Conservation (phyloP, 2,329 filamentous ascomycete species). For the Fusarium sp. region DNA sequence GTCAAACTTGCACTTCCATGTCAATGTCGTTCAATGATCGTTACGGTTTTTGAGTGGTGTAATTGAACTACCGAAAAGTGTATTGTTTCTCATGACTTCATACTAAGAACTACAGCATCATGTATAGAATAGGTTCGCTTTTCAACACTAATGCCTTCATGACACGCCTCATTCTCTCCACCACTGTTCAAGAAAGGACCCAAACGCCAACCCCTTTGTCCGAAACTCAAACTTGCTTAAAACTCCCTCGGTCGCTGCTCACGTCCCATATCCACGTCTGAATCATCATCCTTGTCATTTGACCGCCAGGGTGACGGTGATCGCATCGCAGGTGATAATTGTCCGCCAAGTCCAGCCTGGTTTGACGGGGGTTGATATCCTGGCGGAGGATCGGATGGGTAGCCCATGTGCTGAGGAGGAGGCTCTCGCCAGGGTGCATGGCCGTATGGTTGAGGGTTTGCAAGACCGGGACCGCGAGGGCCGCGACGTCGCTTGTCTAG, state of each 20-base stretch:
- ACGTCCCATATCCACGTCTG: constrained; percentile 50
- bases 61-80: background rate
- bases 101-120: background rate
- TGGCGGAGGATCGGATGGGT: constrained; percentile 50
- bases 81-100: constrained; percentile 4
- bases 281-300: constrained; percentile 48
- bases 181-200: constrained; percentile 1
- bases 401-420: constrained; percentile 35
- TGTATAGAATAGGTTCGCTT: background rate
- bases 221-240: constrained; percentile 20
- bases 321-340: constrained; percentile 43
- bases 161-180: background rate
- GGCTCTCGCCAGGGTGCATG: constrained; percentile 50
- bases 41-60: too few species aligned
- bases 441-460: constrained; percentile 44
- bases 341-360: constrained; percentile 47
- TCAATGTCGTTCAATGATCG: background rate
- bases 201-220: constrained; percentile 40
- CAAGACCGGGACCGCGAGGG: constrained; percentile 30
- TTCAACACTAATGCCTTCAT: background rate
- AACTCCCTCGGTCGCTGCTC: constrained; percentile 53
- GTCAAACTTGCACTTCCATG: too few species aligned
- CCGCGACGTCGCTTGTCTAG: constrained; percentile 43
- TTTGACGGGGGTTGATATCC: constrained; percentile 52
- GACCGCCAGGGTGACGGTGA: constrained; percentile 49